A percentile compares a stretch with the other conserved stretches of the same genome.
phyloP scores from a whole-genome alignment of 2,329 filamentous ascomycete species.

The Knufia fluminis region DNA sequence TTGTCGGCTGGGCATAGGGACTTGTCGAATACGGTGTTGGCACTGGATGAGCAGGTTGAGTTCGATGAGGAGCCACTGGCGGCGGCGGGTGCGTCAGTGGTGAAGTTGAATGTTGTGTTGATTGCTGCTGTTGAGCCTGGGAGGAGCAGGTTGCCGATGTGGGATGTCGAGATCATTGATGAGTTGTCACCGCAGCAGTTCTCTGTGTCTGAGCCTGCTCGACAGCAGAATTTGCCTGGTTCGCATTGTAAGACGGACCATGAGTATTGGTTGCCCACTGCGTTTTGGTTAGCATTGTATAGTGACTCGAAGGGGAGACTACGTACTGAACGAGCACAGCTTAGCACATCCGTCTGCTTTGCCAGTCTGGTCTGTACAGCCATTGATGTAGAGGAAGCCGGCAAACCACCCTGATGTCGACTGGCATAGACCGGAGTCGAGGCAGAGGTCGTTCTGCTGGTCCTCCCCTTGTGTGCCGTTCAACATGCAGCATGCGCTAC shows the following conservation, averaged over 20 bases:
- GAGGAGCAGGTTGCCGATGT: constrained; percentile 11
- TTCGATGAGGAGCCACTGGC: background rate
- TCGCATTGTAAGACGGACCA: constrained; percentile 11
- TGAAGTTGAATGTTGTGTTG: constrained; percentile 12
- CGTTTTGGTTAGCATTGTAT: background rate
- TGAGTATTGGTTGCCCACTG: constrained; percentile 8
- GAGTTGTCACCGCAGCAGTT: constrained; percentile 11
- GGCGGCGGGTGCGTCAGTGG: background rate
- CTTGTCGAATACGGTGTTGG: background rate
- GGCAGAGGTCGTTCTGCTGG: constrained; percentile 12
- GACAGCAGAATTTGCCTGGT: constrained; percentile 13
- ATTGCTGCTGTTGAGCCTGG: constrained; percentile 9
- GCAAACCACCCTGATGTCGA: constrained; percentile 11
- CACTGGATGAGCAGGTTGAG: background rate
- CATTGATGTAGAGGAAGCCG: constrained; percentile 12
- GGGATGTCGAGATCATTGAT: constrained; percentile 7
- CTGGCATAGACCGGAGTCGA: constrained; percentile 13
- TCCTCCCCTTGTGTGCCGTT: constrained; percentile 8
- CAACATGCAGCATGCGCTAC: constrained; percentile 11
- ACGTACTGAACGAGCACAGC: constrained; percentile 11
- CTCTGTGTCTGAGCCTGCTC: constrained; percentile 7
- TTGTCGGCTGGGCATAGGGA: constrained; percentile 6
- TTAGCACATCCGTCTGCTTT: constrained; percentile 12
- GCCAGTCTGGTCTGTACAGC: constrained; percentile 10
- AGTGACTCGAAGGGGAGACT: background rate